These are phyloP conservation scores for Claviceps spartinae DNA, from an alignment of 2,329 filamentous ascomycete species.

Conservation along the genomic window DNA sequence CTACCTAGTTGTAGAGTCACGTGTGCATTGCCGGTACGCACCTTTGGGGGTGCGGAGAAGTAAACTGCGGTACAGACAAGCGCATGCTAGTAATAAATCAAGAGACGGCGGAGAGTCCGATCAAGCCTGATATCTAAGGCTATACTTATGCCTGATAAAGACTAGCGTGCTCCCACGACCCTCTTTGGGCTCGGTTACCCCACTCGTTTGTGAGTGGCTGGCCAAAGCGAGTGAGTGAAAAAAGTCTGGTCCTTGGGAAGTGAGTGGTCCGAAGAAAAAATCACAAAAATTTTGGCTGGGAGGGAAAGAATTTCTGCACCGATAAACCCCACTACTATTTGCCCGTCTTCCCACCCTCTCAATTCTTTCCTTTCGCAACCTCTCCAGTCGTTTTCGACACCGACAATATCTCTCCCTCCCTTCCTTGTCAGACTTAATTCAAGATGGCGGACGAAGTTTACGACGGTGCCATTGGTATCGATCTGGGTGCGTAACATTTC, in stretches of 20 bases:
- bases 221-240: constrained; percentile 8
- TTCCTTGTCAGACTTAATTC: constrained; percentile 18
- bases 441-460: constrained; percentile 97
- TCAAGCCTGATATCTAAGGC: constrained; percentile 1
- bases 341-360: constrained; percentile 11
- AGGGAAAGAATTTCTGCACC: constrained; percentile 22
- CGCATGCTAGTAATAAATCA: not conserved
- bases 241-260: constrained; percentile 11
- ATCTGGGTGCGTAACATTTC: constrained; percentile 62
- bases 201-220: constrained; percentile 1
- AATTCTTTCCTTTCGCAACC: constrained; percentile 13
- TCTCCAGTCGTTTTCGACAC: constrained; percentile 10
- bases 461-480: constrained; percentile 99
- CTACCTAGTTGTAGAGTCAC: too few relatives aligned
- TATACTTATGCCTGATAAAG: not conserved
- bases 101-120: not conserved
- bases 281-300: constrained; percentile 20
- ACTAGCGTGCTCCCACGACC: constrained; percentile 2
- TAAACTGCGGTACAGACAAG: too few relatives aligned
- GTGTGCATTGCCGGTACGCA: too few relatives aligned
- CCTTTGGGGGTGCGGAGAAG: too few relatives aligned
- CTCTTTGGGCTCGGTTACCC: constrained; percentile 3
- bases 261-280: constrained; percentile 11
- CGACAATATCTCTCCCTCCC: constrained; percentile 5
- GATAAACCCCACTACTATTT: constrained; percentile 21